Evolutionary conservation across 306 rosid species (phyloP).

Genomic region (Vicia sativa): DNA sequence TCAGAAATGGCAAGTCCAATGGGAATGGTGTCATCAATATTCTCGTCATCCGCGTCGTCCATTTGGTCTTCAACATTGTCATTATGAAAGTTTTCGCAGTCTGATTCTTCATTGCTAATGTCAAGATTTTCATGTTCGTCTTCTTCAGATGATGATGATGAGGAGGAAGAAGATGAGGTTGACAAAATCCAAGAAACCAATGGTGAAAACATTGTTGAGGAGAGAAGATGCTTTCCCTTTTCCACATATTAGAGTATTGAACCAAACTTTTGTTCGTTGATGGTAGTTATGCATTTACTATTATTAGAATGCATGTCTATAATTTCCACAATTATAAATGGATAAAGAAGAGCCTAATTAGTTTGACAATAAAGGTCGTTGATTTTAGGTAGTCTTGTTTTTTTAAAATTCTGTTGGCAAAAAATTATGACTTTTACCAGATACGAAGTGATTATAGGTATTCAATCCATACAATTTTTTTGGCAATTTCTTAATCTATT

Average conservation of each 20-base stretch:
- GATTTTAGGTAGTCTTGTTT: not conserved
- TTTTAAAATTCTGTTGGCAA: not conserved
- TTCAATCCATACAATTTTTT: no score
- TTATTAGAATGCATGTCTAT: constrained; percentile 29
- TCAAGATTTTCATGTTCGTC: constrained; percentile 19
- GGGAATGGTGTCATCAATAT: constrained; percentile 32
- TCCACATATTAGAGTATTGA: constrained; percentile 27
- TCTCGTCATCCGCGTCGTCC: constrained; percentile 6
- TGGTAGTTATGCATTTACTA: constrained; percentile 39
- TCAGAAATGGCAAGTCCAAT: constrained; percentile 34
- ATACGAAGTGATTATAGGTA: no score
- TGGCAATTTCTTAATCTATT: no score
- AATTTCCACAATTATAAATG: constrained; percentile 3
- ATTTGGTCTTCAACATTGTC: constrained; percentile 20
- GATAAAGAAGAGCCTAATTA: not conserved
- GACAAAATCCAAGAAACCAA: constrained; percentile 52
- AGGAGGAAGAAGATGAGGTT: constrained; percentile 32
- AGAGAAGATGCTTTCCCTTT: not conserved
- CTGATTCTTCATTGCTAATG: not conserved
- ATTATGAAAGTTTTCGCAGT: constrained; percentile 38
- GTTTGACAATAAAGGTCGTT: not conserved
- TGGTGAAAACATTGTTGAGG: constrained; percentile 45
- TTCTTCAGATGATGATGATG: constrained; percentile 27
- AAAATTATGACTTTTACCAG: not conserved
- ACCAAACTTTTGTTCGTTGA: constrained; percentile 20